Conservation (phyloP, 306 rosid genomes). For the Ziziphus jujuba region DNA sequence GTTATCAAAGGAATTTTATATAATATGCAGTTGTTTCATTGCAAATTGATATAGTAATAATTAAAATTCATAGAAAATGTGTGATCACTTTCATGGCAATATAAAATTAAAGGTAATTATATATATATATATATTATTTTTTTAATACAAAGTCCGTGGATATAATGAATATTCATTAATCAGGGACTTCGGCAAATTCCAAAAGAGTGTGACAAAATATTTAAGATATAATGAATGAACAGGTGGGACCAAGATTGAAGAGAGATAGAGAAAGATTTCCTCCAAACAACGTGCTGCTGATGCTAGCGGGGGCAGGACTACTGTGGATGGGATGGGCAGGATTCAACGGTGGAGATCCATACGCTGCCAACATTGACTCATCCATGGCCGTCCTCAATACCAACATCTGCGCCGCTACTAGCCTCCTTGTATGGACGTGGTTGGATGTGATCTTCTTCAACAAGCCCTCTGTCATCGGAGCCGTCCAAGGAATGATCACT, state of each 20-base stretch:
- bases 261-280: conserved; percentile 70
- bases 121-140: too few species aligned
- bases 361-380: conserved; percentile 60
- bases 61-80: too few species aligned
- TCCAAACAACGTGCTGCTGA: conserved; percentile 66
- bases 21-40: too few species aligned
- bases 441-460: conserved; percentile 67
- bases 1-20: too few species aligned
- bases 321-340: conserved; percentile 85
- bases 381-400: conserved; percentile 77
- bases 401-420: conserved; percentile 73
- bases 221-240: neutral
- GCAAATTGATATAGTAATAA: too few species aligned
- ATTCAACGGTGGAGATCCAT: conserved; percentile 81
- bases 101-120: too few species aligned
- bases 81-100: too few species aligned
- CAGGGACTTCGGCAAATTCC: too few species aligned
- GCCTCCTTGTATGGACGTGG: conserved; percentile 66
- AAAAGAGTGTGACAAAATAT: too few species aligned
- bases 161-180: too few species aligned
- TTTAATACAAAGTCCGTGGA: too few species aligned
- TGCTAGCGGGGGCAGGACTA: conserved; percentile 63
- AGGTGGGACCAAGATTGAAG: conserved; percentile 66
- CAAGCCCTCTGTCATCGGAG: conserved; percentile 74
- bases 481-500: conserved; percentile 84